Evolutionary conservation across 352 stramenopile genomes (phyloP), one percentile per base, ranked within the genome.

Genomic region (Phytophthora idaei): DNA sequence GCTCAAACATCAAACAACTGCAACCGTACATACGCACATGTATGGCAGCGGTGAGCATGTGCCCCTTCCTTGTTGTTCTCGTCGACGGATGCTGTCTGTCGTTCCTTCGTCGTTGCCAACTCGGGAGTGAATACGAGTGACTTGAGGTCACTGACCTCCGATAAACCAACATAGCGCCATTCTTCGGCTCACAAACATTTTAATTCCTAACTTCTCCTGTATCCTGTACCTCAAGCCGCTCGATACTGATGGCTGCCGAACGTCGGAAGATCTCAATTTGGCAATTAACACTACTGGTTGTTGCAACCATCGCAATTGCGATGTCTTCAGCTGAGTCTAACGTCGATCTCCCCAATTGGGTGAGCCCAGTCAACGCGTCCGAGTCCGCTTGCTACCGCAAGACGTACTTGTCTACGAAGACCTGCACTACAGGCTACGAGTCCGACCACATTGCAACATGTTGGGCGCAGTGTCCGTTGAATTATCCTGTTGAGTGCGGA

Each of bases 401-500:
- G 48, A 78, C 70, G 6, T 76, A 78, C 49, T 48, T 75, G 25
- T 77, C 57, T 10, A 69, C 57, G 21, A 50, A 73, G 1, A 41
- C 64, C 8, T 89, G 77, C 8, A 34, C 34, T 11, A 57, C 50
- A 29, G 50, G 50, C 32, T 57, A 57, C 52, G 52, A 59, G 27
- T 49, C 36, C 15, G 53, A 60, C 14, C 12, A 76, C 83, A 37
- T 51, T 81, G 36, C 51, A 25, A 57, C 51, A 34, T 57, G 51
- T 69, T 92, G 83, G 83, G 78, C 81, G 1, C 47, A 90, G 49
- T 92, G 84, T 41, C 81, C 81, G 1, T 31, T 90, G 25, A 74
- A 88, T 44, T 92, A 89, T 56, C 84, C 84, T 0, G 84, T 92
- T 3, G 67, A 87, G 57, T 92, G 83, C 36, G 81, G 76, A 50